Base-by-base conservation (phyloP, 306 rosid genomes). In the Oemleria cerasiformis region DNA sequence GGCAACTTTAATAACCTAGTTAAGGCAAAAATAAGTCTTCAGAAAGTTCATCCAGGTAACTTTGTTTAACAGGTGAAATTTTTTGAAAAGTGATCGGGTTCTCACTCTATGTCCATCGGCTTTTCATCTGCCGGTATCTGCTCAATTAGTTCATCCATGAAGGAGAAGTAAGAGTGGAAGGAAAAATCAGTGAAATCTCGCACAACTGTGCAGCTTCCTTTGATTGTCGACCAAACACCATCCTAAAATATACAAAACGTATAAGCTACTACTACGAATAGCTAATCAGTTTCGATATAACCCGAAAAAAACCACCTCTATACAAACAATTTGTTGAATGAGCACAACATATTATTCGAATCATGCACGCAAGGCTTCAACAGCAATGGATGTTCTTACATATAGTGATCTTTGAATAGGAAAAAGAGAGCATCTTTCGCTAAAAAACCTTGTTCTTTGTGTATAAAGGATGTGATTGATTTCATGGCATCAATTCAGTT, bases 151-250 rank as follows among this genome's bases (percentile, higher is more conserved):
- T 89, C 96, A 83, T 92, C 97, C 92, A 87, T 87, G 77, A 79
- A 92, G 68, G 97, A 89, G 77, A 92, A 92, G 73, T 86, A 92
- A 19, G 97, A 92, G 79, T 89, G 90, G 63, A 89, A 92, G 77
- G 92, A 89, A 69, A 87, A 89, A 70, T 92, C 92, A 36, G 85
- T 86, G 53, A 87, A 78, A 79, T 92, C 96, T 77, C 73, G 82
- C 68, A 92, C 97, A 25, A 83, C 78, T 15, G 60, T 76, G 82
- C 85, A 87, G 77, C 92, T 77, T 56, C 85, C 82, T 83, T 84
- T 77, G 67, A 89, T 80, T 45, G 96, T 89, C 50, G 89, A 84
- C 85, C 84, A 86, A 77, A 85, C 69, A 49, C 96, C 97, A 75
- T 92, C 92, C 96, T 92, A 74, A 30, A 25, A 56, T 13, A 56